Percentiles rank a stretch among this genome's conserved stretches.
phyloP scores from a whole-genome alignment of 768 basidiomycete species.

The Gymnopilus dilepis region DNA sequence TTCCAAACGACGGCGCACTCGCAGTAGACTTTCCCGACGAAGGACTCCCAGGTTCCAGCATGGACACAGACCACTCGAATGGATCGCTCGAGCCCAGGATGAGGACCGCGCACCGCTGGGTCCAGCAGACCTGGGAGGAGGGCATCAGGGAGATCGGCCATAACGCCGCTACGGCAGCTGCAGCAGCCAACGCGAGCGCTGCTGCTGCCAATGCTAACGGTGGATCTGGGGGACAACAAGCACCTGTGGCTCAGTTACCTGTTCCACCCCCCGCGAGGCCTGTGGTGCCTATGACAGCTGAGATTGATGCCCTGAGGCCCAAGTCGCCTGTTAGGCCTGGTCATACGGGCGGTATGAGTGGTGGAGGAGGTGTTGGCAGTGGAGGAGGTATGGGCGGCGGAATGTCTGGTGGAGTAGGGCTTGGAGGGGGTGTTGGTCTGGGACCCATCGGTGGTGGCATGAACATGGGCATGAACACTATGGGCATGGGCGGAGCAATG shows the following conservation, averaged over 20 bases:
- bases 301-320: too few species aligned
- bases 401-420: conserved; percentile 48
- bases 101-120: conserved; percentile 54
- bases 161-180: conserved; percentile 43
- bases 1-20: conserved; percentile 34
- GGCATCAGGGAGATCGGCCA: conserved; percentile 52
- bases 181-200: conserved; percentile 48
- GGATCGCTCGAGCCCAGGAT: neutral
- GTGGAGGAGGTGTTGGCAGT: neutral
- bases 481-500: neutral
- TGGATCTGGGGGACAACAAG: neutral
- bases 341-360: neutral
- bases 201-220: neutral
- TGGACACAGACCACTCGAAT: too few species aligned
- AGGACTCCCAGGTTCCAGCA: conserved; percentile 5
- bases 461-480: conserved; percentile 13
- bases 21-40: conserved; percentile 27
- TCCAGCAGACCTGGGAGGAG: conserved; percentile 68
- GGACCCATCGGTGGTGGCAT: conserved; percentile 7
- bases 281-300: too few species aligned
- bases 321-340: too few species aligned
- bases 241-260: neutral
- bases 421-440: conserved; percentile 14
- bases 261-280: conserved; percentile 13
- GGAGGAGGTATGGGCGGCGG: conserved; percentile 39